A percentile compares a stretch with the other conserved stretches of the same genome.
phyloP scores from a whole-genome alignment of 345 rosid genomes.

The Eucalyptus sideroxylon region DNA sequence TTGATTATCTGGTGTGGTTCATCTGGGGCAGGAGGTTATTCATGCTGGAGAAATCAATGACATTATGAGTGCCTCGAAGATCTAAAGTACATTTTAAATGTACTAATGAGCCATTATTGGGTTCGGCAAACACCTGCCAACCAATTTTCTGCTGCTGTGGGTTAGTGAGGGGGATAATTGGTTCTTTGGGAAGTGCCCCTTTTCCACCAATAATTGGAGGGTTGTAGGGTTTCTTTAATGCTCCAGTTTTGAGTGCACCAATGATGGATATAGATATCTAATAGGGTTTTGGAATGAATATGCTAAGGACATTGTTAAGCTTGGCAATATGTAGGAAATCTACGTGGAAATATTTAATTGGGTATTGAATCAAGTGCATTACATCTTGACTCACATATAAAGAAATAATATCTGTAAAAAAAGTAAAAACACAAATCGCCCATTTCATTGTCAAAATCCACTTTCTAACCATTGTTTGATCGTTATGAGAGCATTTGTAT shows the following conservation, averaged over 20 bases:
- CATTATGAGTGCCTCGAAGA: background rate
- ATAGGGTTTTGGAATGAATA: background rate
- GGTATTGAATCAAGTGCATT: background rate
- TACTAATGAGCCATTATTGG: background rate
- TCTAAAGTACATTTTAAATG: background rate
- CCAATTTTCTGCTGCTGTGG: background rate
- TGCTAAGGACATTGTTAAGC: background rate
- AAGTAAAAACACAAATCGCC: background rate
- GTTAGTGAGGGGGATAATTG: background rate
- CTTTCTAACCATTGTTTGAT: background rate
- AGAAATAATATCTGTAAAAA: background rate
- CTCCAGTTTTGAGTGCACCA: background rate
- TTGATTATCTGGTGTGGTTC: background rate
- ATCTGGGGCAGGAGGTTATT: background rate
- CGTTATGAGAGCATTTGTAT: background rate
- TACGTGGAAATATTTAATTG: background rate
- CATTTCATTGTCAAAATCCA: background rate
- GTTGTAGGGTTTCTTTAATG: background rate
- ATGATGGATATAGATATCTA: background rate
- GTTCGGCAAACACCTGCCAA: background rate
- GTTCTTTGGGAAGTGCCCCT: conserved; percentile 5
- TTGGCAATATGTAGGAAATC: background rate
- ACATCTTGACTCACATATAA: background rate
- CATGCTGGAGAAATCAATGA: background rate
- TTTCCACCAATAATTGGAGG: conserved; percentile 11